Conservation (phyloP, 2,329 filamentous ascomycete genomes). For the Pseudopithomyces chartarum region DNA sequence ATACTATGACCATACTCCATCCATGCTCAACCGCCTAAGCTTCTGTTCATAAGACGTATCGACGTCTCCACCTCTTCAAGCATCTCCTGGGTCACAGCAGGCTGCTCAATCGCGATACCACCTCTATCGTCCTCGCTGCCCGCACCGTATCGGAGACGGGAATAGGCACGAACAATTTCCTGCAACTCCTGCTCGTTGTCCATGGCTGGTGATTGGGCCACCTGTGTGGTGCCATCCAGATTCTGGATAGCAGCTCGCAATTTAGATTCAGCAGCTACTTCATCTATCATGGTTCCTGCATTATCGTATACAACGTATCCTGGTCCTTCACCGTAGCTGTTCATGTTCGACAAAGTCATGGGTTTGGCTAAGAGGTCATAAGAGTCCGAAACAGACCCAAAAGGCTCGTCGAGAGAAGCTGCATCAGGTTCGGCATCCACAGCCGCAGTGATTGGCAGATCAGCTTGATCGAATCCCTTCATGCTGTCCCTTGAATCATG, state of each 20-base stretch:
- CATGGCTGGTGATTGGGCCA: conserved; percentile 4
- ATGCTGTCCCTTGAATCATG: not conserved
- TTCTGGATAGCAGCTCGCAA: not conserved
- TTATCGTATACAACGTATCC: conserved; percentile 17
- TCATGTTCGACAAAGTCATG: not conserved
- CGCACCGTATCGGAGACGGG: conserved; percentile 7
- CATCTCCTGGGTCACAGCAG: not conserved
- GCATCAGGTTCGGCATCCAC: not conserved
- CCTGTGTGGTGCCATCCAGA: not conserved
- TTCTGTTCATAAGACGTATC: conserved; percentile 20
- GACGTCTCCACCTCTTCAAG: conserved; percentile 17
- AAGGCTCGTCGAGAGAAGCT: conserved; percentile 1
- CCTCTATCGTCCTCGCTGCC: conserved; percentile 6
- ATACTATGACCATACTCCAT: not conserved
- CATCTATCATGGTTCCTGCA: not conserved
- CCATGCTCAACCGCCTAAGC: conserved; percentile 18
- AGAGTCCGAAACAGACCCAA: not conserved
- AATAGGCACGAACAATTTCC: conserved; percentile 28
- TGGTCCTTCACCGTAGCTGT: conserved; percentile 4
- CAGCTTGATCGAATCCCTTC: not conserved
- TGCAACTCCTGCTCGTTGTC: conserved; percentile 21
- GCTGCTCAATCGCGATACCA: not conserved
- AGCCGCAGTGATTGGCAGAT: not conserved
- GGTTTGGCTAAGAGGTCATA: not conserved
- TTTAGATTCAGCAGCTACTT: not conserved